These are phyloP conservation scores for Casuarina glauca DNA, from an alignment of 306 rosid species.

Conservation along the genomic window DNA sequence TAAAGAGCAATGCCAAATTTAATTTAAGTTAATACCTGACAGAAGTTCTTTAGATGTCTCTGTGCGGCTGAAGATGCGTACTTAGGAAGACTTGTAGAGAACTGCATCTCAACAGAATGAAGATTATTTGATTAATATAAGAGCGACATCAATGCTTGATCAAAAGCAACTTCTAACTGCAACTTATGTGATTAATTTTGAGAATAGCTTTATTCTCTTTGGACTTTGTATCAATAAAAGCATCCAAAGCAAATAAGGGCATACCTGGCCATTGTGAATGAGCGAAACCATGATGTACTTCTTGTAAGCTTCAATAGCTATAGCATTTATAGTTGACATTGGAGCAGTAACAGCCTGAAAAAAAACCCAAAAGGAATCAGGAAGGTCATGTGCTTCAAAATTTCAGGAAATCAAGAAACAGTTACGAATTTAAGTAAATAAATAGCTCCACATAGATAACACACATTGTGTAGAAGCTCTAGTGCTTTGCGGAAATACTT, in stretches of 20 bases:
- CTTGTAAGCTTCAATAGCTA: slow-evolving; percentile 93
- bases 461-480: slow-evolving; percentile 92
- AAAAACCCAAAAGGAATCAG: slow-evolving; percentile 27
- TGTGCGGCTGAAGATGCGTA: slow-evolving; percentile 77
- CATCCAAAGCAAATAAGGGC: slow-evolving; percentile 26
- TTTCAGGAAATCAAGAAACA: slow-evolving; percentile 22
- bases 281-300: slow-evolving; percentile 83
- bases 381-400: not conserved
- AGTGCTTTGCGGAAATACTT: slow-evolving; percentile 78
- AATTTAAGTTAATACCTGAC: slow-evolving; percentile 53
- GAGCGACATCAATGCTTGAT: not conserved
- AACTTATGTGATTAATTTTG: not conserved
- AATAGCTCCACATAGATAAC: slow-evolving; percentile 25
- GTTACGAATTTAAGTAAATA: slow-evolving; percentile 13
- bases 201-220: not conserved
- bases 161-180: not conserved
- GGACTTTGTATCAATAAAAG: not conserved
- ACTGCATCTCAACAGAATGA: slow-evolving; percentile 48
- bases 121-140: slow-evolving; percentile 22
- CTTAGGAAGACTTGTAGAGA: slow-evolving; percentile 73
- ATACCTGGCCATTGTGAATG: slow-evolving; percentile 84
- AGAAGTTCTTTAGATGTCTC: slow-evolving; percentile 68
- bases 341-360: slow-evolving; percentile 95
- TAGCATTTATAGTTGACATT: slow-evolving; percentile 68
- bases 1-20: slow-evolving; percentile 10